A percentile compares a stretch with the other conserved stretches of the same genome.
phyloP scores from a whole-genome alignment of 768 basidiomycete genomes.

The Amanita pallidorosea region DNA sequence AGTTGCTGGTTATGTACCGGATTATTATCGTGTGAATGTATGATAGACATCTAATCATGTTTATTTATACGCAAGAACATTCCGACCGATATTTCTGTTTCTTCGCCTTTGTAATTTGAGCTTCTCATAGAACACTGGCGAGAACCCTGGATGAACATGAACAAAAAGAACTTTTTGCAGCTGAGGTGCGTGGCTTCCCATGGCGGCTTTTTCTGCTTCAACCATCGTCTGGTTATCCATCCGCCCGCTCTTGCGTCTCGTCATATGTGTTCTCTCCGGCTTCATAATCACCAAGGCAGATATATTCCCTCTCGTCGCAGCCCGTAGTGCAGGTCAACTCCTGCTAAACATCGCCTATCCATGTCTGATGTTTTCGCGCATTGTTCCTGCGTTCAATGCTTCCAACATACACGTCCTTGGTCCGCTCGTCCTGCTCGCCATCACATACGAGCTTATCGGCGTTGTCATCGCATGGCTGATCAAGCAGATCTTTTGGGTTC shows the following conservation, averaged over 20 bases:
- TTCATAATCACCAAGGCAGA: conserved; percentile 50
- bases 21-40: too few species aligned
- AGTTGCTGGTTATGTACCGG: too few species aligned
- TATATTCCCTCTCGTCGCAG: conserved; percentile 47
- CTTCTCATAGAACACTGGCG: too few species aligned
- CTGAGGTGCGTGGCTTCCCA: neutral
- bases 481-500: conserved; percentile 63
- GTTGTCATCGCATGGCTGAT: conserved; percentile 41
- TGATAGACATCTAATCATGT: too few species aligned
- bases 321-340: conserved; percentile 50
- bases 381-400: conserved; percentile 52
- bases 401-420: conserved; percentile 49
- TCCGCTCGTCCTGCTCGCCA: conserved; percentile 49
- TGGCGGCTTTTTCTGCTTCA: neutral
- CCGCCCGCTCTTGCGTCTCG: neutral
- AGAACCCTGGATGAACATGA: neutral
- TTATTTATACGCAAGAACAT: too few species aligned
- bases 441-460: conserved; percentile 50
- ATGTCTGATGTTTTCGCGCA: conserved; percentile 60
- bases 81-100: too few species aligned
- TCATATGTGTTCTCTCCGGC: conserved; percentile 39
- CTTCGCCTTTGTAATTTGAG: too few species aligned
- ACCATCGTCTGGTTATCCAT: neutral
- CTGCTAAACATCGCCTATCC: conserved; percentile 56
- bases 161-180: neutral